phyloP scores from a whole-genome alignment of 169 alveolate genomes.

The Plasmodium yoelii region DNA sequence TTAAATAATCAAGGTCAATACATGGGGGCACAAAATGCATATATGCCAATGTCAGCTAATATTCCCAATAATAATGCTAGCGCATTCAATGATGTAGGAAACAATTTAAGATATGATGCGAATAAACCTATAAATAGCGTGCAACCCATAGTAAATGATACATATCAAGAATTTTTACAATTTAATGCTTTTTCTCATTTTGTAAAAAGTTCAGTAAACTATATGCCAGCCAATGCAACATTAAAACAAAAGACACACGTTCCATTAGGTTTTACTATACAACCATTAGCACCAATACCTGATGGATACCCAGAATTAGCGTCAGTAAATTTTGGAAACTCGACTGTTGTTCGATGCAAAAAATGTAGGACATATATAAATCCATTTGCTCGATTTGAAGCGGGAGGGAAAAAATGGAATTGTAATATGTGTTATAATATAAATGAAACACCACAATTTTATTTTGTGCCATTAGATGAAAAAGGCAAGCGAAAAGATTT shows the following conservation, averaged over 20 bases:
- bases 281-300: conserved; percentile 89
- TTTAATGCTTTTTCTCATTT: conserved; percentile 76
- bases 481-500: conserved; percentile 90
- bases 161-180: conserved; percentile 73
- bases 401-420: conserved; percentile 95
- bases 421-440: conserved; percentile 97
- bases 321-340: conserved; percentile 89
- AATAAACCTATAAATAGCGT: conserved; percentile 40
- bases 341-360: conserved; percentile 92
- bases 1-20: conserved; percentile 33
- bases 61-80: conserved; percentile 13
- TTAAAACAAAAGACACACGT: conserved; percentile 87
- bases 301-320: conserved; percentile 91
- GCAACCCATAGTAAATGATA: conserved; percentile 54
- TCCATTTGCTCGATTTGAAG: conserved; percentile 96
- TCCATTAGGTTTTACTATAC: conserved; percentile 86
- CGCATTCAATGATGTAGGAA: conserved; percentile 15
- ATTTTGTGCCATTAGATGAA: conserved; percentile 84
- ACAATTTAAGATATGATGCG: conserved; percentile 50
- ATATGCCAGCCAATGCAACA: conserved; percentile 83
- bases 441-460: conserved; percentile 93
- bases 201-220: conserved; percentile 74
- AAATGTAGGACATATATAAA: conserved; percentile 96
- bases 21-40: conserved; percentile 29
- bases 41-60: conserved; percentile 9